Base-by-base conservation (phyloP, 148 eudicot genomes). In the Vaccinium vitisidaea region DNA sequence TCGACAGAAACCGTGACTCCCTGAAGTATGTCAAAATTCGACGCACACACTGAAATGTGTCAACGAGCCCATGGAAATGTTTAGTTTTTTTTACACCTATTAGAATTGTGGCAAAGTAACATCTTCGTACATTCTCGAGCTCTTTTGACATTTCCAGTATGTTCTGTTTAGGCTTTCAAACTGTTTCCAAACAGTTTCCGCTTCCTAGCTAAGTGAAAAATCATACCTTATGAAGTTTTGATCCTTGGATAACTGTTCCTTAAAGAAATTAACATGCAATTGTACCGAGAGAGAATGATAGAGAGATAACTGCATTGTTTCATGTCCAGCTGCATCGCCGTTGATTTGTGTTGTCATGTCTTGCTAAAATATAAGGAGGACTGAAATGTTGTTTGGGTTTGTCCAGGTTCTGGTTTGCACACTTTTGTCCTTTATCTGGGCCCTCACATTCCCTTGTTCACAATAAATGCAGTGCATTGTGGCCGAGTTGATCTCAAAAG, bases 391-490 rank as follows among this genome's bases (percentile, higher is more conserved):
- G 36, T 30, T 2, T 32, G 36, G 36, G 36, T 63, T 88, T 84
- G 52, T 80, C 13, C 90, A 97, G 99, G 99, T 82, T 95, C 98
- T 81, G 98, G 99, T 32, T 90, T 97, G 91, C 99, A 97, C 87
- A 97, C 99, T 52, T 97, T 97, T 91, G 98, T 97, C 78, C 92
- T 97, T 39, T 97, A 97, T 89, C 86, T 97, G 83, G 99, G 99
- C 81, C 99, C 99, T 76, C 99, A 97, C 86, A 93, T 97, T 79
- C 96, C 99, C 16, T 91, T 97, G 18, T 97, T 97, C 89, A 95
- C 99, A 5, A 90, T 97, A 83, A 97, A 97, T 87, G 96, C 99
- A 69, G 90, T 90, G 92, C 91, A 97, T 67, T 97, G 98, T 92
- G 98, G 99, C 32, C 92, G 99, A 84, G 94, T 97, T 86, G 99